These are phyloP conservation scores for Tulasnella sp. DNA, from an alignment of 768 basidiomycete genomes.

Conservation along the genomic window DNA sequence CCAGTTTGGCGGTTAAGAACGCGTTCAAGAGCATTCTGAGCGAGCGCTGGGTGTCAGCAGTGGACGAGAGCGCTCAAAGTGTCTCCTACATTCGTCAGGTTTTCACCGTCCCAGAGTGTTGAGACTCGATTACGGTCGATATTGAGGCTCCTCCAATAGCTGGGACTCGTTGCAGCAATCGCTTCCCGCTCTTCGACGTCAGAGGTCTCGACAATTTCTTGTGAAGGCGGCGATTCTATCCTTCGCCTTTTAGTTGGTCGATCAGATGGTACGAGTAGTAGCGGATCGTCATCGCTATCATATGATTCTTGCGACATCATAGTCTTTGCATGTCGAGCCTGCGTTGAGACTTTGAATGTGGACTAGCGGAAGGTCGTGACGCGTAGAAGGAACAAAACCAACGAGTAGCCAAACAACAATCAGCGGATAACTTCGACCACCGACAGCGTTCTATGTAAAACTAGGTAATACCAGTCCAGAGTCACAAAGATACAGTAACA, in stretches of 20 bases:
- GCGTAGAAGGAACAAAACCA: not conserved
- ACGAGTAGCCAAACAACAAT: not conserved
- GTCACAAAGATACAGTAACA: too few species aligned
- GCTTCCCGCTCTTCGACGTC: conserved; percentile 49
- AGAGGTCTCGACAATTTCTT: conserved; percentile 46
- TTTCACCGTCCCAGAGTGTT: too few species aligned
- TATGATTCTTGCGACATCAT: not conserved
- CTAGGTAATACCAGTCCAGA: too few species aligned
- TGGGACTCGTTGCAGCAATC: conserved; percentile 17
- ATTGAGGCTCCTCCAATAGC: not conserved
- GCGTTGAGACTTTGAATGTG: not conserved
- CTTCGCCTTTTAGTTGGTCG: not conserved
- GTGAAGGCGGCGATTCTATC: not conserved
- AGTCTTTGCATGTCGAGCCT: not conserved
- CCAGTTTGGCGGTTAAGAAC: not conserved
- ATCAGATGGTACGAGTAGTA: not conserved
- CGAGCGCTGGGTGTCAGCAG: too few species aligned
- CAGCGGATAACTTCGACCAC: not conserved
- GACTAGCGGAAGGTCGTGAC: not conserved
- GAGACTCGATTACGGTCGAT: not conserved
- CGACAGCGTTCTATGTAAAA: not conserved
- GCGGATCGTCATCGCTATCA: conserved; percentile 10
- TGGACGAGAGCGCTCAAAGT: not conserved
- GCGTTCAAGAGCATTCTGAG: not conserved
- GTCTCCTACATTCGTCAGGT: not conserved